Evolutionary conservation across 192 early-diverging fungal species (phyloP).

Genomic region (Linnemannia zychae): DNA sequence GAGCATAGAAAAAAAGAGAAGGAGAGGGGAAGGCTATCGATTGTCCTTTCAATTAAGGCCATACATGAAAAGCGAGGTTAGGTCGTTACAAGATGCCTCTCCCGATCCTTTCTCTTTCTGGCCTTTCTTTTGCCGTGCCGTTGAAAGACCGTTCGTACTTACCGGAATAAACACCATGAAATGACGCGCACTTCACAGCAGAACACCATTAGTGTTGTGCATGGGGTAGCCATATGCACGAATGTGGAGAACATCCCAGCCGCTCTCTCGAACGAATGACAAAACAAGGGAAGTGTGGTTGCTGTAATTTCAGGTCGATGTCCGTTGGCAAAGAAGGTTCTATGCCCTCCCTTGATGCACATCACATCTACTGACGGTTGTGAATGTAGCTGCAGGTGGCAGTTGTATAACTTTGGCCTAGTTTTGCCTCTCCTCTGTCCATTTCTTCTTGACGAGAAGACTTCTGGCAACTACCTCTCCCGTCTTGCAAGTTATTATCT

Average conservation of each 20-base stretch:
- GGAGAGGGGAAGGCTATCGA: background rate
- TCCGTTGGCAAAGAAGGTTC: no score
- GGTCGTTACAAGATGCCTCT: background rate
- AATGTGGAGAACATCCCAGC: background rate
- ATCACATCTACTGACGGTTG: no score
- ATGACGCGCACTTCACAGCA: background rate
- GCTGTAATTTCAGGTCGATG: no score
- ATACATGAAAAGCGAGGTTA: background rate
- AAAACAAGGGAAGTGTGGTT: no score
- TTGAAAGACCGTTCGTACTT: background rate
- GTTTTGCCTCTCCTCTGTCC: no score
- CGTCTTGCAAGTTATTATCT: no score
- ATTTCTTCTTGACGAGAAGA: no score
- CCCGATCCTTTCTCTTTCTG: background rate
- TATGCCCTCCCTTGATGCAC: no score
- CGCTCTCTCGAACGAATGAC: no score
- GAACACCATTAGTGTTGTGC: background rate
- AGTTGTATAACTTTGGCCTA: no score
- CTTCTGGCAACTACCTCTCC: no score
- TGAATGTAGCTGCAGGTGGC: no score
- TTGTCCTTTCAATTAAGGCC: background rate
- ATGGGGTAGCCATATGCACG: background rate
- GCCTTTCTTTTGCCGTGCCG: background rate
- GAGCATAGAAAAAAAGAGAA: background rate
- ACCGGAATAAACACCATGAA: background rate